These are phyloP conservation scores for Nannochloris sp. DNA, from an alignment of 139 green algal genomes.

Conservation along the genomic window DNA sequence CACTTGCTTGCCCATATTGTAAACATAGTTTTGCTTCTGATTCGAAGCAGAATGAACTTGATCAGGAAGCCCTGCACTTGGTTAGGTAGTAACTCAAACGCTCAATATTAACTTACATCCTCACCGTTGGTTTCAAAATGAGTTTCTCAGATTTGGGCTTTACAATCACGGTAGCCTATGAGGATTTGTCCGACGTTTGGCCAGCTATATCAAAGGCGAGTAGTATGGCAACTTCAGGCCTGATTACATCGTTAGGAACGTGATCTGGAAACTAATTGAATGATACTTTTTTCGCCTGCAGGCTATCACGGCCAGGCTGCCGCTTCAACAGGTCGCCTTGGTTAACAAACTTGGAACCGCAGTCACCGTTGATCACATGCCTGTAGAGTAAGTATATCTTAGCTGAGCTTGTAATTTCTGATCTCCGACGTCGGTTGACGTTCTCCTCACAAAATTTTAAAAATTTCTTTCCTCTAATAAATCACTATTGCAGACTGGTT, in stretches of 20 bases:
- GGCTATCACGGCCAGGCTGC: conserved; percentile 48
- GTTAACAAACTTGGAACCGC: conserved; percentile 59
- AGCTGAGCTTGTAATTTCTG: too few species aligned
- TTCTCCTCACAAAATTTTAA: too few species aligned
- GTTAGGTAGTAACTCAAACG: too few species aligned
- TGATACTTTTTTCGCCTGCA: conserved; percentile 16
- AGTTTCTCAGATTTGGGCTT: too few species aligned
- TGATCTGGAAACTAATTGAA: neutral
- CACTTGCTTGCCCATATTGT: too few species aligned
- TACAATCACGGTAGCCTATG: neutral
- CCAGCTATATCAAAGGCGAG: neutral
- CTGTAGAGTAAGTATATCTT: conserved; percentile 39
- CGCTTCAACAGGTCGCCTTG: conserved; percentile 51
- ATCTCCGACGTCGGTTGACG: too few species aligned
- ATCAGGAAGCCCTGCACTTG: too few species aligned
- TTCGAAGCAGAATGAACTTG: too few species aligned
- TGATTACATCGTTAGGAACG: neutral
- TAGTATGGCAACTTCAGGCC: too few species aligned
- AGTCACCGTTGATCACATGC: conserved; percentile 40
- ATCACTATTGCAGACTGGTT: conserved; percentile 3
- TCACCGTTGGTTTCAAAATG: neutral
- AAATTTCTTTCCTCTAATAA: neutral
- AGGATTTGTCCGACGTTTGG: conserved; percentile 4
- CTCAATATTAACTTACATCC: too few species aligned
- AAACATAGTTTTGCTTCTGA: too few species aligned